Evolutionary conservation across 176 grass and related monocot genomes (phyloP).

Genomic region (Rhynchospora pubera): DNA sequence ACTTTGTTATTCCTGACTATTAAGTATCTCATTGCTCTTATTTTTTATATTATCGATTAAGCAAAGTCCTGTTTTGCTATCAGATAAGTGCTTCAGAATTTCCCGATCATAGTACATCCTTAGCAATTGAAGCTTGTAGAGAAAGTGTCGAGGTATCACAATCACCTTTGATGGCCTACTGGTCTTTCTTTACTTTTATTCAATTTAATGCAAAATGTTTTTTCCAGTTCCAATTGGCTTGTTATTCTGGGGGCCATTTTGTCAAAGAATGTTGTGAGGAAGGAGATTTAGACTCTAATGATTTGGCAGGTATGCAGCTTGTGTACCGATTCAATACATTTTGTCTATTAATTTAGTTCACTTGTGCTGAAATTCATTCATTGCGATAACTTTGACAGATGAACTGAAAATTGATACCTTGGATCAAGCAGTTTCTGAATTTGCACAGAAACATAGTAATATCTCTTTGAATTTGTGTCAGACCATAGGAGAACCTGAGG

Average conservation of each 20-base stretch:
- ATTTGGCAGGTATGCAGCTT: not conserved
- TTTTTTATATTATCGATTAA: not conserved
- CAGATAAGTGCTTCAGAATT: not conserved
- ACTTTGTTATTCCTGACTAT: not conserved
- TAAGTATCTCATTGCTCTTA: not conserved
- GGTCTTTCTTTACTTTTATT: not conserved
- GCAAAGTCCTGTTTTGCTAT: not conserved
- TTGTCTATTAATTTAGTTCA: not conserved
- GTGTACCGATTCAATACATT: not conserved
- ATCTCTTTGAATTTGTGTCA: not conserved
- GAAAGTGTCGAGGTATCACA: not conserved
- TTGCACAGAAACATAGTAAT: not conserved
- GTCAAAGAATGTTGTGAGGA: not conserved
- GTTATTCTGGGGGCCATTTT: not conserved
- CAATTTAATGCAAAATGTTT: not conserved
- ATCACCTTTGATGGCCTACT: not conserved
- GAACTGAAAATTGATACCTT: not conserved
- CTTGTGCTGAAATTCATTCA: not conserved
- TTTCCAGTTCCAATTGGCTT: not conserved
- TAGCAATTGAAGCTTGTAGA: not conserved
- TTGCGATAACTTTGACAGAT: not conserved
- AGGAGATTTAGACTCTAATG: not conserved
- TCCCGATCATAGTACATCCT: not conserved
- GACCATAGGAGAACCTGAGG: constrained; percentile 3
- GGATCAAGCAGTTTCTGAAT: not conserved